Evolutionary conservation across 2,329 filamentous ascomycete genomes (phyloP), one percentile per base, ranked within the genome.

Genomic region (Ceratocystis destructans): DNA sequence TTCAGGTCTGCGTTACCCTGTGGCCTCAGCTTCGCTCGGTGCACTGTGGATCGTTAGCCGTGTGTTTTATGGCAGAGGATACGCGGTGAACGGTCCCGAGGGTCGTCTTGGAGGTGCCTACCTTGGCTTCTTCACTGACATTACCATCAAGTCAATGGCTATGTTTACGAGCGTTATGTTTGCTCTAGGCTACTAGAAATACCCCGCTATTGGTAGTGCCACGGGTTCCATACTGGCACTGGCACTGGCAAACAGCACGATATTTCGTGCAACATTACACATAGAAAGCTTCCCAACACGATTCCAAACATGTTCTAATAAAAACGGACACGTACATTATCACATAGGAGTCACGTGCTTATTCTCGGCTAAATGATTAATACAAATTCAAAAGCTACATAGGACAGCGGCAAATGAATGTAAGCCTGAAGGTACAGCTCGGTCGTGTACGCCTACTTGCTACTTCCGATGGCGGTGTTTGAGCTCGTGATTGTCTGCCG

Each of bases 11-110:
- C 73, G 74, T 46, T 85, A 77, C 73, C 86, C 85, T 1, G 67
- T 78, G 5, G 73, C 75, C 22, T 76, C 80, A 37, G 80, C 81
- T 20, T 71, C 70, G 8, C 71, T 84, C 33, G 84, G 84, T 17
- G 77, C 72, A 15, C 72, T 72, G 37, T 88, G 84, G 83, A 73
- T 77, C 8, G n/a, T 80, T 1, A 76, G 74, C 25, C 79, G 86
- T 53, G 70, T 80, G 31, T 1, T 81, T 62, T 88, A 86, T 70
- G 79, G 82, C 66, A 68, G 76, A 12, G 84, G 83, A 41, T 88
- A 87, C 72, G 75, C 75, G 64, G 73, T 73, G 59, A 71, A 67
- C 10, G 81, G 81, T 0, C 81, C 81, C 17, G 69, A 75, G 67
- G 81, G 79, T 6, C 75, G 82, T 61, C 8, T 55, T 48, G 77